These are phyloP conservation scores for Pochonia chlamydosporia DNA, from an alignment of 2,329 filamentous ascomycete genomes.

Conservation along the genomic window DNA sequence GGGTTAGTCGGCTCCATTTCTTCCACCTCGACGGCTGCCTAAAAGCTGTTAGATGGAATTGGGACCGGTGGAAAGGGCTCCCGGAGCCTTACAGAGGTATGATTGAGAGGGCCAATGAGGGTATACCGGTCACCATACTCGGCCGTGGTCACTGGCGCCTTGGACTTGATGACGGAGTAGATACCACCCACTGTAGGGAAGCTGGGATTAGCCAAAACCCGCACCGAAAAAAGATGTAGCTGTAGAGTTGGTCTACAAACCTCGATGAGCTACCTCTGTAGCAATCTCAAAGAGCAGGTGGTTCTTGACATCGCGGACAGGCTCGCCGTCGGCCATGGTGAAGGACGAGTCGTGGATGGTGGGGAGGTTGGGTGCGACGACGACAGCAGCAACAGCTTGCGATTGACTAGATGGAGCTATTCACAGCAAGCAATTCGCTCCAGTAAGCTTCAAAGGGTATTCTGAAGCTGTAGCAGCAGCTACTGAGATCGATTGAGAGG, in stretches of 20 bases:
- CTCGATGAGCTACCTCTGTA: conserved; percentile 94
- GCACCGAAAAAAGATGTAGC: conserved; percentile 7
- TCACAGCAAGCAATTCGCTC: neutral
- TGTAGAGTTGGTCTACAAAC: conserved; percentile 40
- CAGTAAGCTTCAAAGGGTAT: neutral
- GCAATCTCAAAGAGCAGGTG: conserved; percentile 95
- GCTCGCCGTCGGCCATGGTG: conserved; percentile 42
- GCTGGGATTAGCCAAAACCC: conserved; percentile 10
- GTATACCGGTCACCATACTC: conserved; percentile 98
- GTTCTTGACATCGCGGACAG: conserved; percentile 75
- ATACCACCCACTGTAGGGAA: conserved; percentile 78
- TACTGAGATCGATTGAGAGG: neutral
- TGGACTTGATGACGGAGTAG: conserved; percentile 98
- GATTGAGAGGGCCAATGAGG: conserved; percentile 89
- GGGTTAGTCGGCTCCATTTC: conserved; percentile 79
- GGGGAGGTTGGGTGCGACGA: neutral
- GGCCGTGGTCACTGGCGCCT: conserved; percentile 92
- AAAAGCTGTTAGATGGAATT: conserved; percentile 5
- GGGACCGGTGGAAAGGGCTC: neutral
- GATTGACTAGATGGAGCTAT: conserved; percentile 1
- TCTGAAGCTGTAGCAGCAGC: neutral
- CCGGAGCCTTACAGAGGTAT: conserved; percentile 65
- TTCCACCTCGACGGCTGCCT: conserved; percentile 98
- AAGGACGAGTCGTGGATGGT: neutral
- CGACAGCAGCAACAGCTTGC: conserved; percentile 2